Conservation (phyloP, 1,284 basidiomycete genomes). For the Tranzscheliella williamsii region DNA sequence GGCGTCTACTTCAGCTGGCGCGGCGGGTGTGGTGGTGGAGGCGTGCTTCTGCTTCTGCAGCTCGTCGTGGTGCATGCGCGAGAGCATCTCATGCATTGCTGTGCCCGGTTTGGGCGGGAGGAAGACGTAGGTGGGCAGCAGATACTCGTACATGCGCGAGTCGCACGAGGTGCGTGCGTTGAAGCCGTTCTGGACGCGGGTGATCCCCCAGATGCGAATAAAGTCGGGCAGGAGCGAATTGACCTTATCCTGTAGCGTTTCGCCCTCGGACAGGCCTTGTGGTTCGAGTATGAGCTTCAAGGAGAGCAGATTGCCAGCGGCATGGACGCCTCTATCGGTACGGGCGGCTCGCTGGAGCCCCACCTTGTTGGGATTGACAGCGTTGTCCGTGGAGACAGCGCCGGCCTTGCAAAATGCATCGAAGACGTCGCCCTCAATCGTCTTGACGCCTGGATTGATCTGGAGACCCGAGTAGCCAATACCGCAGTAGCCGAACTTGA, state of each 20-base stretch:
- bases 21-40: neutral
- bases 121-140: constrained; percentile 90
- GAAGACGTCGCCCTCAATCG: constrained; percentile 90
- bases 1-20: neutral
- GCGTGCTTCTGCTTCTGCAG: neutral
- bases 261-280: constrained; percentile 13
- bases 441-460: constrained; percentile 71
- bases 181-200: constrained; percentile 87
- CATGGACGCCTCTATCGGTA: constrained; percentile 96
- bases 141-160: constrained; percentile 94
- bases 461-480: constrained; percentile 88
- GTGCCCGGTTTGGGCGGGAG: constrained; percentile 80
- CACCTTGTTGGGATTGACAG: constrained; percentile 87
- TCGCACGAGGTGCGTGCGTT: constrained; percentile 76
- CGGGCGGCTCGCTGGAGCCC: constrained; percentile 84
- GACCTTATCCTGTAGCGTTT: constrained; percentile 70
- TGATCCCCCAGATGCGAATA: constrained; percentile 89
- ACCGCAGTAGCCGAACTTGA: constrained; percentile 67
- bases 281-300: constrained; percentile 64
- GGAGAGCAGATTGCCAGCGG: constrained; percentile 80
- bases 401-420: constrained; percentile 84
- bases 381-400: constrained; percentile 88
- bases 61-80: constrained; percentile 15
- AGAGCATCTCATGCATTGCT: constrained; percentile 53
- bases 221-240: constrained; percentile 85